phyloP scores from a whole-genome alignment of 495 filamentous ascomycete genomes.

The Chaetomium fimeti region DNA sequence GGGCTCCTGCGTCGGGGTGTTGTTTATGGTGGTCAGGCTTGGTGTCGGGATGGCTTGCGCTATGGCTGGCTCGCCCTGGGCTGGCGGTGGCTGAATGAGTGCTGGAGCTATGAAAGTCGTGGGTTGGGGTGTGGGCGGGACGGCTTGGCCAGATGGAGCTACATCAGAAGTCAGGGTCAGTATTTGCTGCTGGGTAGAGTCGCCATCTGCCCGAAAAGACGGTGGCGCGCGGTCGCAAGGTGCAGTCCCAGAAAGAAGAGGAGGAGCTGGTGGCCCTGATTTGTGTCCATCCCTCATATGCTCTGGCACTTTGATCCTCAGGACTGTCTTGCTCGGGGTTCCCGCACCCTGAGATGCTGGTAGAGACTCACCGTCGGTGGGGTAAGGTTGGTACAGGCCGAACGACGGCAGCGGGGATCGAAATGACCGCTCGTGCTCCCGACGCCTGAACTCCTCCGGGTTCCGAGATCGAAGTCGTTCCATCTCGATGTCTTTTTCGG shows the following conservation, averaged over 20 bases:
- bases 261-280: neutral
- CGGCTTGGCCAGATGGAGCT: neutral
- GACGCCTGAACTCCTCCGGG: constrained; percentile 30
- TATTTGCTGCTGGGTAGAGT: neutral
- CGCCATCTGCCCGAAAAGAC: neutral
- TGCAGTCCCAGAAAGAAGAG: neutral
- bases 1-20: neutral
- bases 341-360: constrained; percentile 1
- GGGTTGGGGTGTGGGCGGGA: neutral
- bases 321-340: neutral
- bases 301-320: constrained; percentile 21
- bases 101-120: neutral
- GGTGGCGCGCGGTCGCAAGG: neutral
- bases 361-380: constrained; percentile 22
- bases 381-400: constrained; percentile 7
- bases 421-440: constrained; percentile 16
- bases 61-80: too few species aligned
- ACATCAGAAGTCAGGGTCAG: constrained; percentile 8
- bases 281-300: constrained; percentile 10
- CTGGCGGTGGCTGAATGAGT: neutral
- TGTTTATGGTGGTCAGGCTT: neutral
- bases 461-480: constrained; percentile 30
- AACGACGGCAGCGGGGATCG: neutral
- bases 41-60: neutral
- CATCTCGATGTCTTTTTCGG: constrained; percentile 31